Conservation (phyloP, 805 yeast species). For the Myxozyma lipomycoides region DNA sequence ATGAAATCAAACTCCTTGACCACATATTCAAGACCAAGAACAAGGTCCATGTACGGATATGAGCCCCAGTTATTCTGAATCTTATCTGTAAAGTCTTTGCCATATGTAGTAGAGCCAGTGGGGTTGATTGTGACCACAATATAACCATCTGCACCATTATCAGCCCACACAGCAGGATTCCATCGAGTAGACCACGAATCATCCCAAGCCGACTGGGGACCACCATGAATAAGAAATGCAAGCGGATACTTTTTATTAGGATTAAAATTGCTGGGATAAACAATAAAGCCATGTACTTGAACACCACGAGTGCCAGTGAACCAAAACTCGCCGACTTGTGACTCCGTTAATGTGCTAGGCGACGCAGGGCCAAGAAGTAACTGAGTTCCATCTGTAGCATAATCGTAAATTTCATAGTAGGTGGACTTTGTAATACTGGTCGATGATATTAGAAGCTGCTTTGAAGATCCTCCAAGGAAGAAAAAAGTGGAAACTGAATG, state of each 20-base stretch:
- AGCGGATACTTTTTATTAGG: slow-evolving; percentile 29
- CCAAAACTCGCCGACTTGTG: slow-evolving; percentile 30
- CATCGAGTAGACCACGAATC: slow-evolving; percentile 32
- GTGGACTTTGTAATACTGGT: slow-evolving; percentile 22
- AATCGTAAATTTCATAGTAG: slow-evolving; percentile 19
- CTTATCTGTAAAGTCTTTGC: slow-evolving; percentile 30
- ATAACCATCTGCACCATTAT: slow-evolving; percentile 28
- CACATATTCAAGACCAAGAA: slow-evolving; percentile 28
- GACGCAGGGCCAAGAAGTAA: slow-evolving; percentile 18
- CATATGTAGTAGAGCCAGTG: slow-evolving; percentile 34
- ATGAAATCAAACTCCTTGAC: slow-evolving; percentile 20
- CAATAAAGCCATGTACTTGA: slow-evolving; percentile 29
- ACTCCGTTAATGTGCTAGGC: slow-evolving; percentile 5
- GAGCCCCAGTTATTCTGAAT: slow-evolving; percentile 32
- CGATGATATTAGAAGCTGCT: slow-evolving; percentile 11
- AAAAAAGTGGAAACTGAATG: slow-evolving; percentile 17
- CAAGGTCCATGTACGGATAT: slow-evolving; percentile 32
- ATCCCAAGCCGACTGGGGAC: slow-evolving; percentile 33
- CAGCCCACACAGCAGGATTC: slow-evolving; percentile 34
- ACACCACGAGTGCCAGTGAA: slow-evolving; percentile 29
- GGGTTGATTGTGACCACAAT: slow-evolving; percentile 31
- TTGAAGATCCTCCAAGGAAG: slow-evolving; percentile 10
- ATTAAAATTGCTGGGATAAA: slow-evolving; percentile 28
- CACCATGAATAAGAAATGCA: slow-evolving; percentile 33
- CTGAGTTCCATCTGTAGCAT: slow-evolving; percentile 3